These are phyloP conservation scores for Leccinellum albellum DNA, from an alignment of 768 basidiomycete species.

Conservation along the genomic window DNA sequence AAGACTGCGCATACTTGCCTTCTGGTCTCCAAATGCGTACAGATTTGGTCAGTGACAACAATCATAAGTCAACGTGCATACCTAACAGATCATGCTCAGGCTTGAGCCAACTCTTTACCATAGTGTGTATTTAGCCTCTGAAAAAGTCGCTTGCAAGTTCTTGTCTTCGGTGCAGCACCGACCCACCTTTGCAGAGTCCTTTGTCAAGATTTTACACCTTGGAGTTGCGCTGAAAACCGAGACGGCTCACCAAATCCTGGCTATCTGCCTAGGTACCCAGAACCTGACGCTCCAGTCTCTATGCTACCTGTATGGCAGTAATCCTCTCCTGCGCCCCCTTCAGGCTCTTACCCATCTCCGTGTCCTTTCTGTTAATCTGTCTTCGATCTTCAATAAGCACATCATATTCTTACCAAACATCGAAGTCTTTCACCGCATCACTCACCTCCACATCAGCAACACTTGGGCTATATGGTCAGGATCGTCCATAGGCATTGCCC, in stretches of 20 bases:
- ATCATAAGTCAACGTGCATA: not conserved
- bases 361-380: not conserved
- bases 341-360: not conserved
- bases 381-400: not conserved
- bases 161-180: not conserved
- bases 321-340: not conserved
- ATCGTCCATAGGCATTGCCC: not conserved
- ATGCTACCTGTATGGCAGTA: not conserved
- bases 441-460: not conserved
- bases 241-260: not conserved
- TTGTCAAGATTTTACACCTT: not conserved
- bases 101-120: not conserved
- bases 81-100: not conserved
- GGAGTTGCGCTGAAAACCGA: not conserved
- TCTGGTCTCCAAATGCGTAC: not conserved
- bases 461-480: not conserved
- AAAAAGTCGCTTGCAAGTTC: not conserved
- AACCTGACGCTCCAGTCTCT: not conserved
- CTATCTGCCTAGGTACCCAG: not conserved
- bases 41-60: not conserved
- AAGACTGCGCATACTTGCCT: not conserved
- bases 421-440: not conserved
- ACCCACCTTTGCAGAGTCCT: not conserved
- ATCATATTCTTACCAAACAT: not conserved
- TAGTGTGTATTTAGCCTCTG: not conserved